Base-by-base conservation (phyloP, 805 yeast species). In the Scheffersomyces spartinae region DNA sequence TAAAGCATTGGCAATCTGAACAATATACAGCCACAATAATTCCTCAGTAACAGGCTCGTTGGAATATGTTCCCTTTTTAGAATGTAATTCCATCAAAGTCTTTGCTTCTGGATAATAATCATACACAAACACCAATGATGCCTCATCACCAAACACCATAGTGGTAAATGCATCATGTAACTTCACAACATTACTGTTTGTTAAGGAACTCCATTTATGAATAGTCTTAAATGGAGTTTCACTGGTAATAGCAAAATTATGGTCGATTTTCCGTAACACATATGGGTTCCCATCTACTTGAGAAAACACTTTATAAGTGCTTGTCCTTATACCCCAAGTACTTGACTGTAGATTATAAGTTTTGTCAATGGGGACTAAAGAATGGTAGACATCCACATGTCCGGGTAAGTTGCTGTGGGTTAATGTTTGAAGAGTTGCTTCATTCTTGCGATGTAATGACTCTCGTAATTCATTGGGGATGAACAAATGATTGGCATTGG, bases 101-200 rank as follows among this genome's bases (percentile, higher is more conserved):
- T 58, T 57, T 1, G 94, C 67, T 32, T 72, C 60, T 13, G 98
- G 96, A 48, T 68, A 81, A 47, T 73, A 91, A 43, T 88, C 96
- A 51, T 84, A 83, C 4, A 81, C 77, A 22, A 85, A 57, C 21
- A 84, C 66, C 29, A 91, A 61, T 1, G 91, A 74, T 9, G 53
- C 42, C 24, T 65, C 63, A 39, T 81, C 91, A 22, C 83, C 88
- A 56, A 91, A 91, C 4, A 84, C 78, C 29, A 84, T 69, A 5
- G 88, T 74, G 1, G 95, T 77, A 48, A 91, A 88, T 5, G 91
- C 84, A 45, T 86, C 95, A 21, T 70, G 66, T 5, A 84, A 53
- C 20, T 67, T 62, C 1, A 80, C 81, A 13, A 83, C 55, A 39
- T 77, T 75, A 3, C 83, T 66, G 34, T 58, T 53, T 6, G 55